Percentiles rank a stretch among this genome's conserved stretches.
phyloP scores from a whole-genome alignment of 306 rosid genomes.

The Luffa aegyptiaca region DNA sequence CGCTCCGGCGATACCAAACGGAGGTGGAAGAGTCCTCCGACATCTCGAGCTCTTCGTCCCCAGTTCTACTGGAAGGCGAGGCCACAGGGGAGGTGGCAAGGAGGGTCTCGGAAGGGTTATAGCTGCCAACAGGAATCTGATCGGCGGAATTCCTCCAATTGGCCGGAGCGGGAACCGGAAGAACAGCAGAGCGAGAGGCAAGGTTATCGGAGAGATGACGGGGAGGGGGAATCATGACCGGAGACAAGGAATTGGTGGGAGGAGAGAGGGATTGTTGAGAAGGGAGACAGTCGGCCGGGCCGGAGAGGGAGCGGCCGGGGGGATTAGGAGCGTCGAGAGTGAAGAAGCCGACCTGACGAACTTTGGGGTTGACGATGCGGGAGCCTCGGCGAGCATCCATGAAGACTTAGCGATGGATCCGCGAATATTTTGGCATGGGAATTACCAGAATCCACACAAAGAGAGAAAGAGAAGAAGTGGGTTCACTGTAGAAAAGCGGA shows the following conservation, averaged over 20 bases:
- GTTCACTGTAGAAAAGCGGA: not conserved
- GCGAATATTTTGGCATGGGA: not conserved
- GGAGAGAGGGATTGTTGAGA: conserved; percentile 1
- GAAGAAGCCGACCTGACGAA: conserved; percentile 70
- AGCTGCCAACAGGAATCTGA: conserved; percentile 33
- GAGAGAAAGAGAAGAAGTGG: not conserved
- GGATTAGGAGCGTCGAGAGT: conserved; percentile 31
- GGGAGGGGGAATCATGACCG: conserved; percentile 65
- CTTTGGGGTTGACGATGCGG: conserved; percentile 49
- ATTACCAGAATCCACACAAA: not conserved
- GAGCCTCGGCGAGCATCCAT: conserved; percentile 62
- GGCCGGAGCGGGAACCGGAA: conserved; percentile 20
- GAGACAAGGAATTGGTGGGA: conserved; percentile 40
- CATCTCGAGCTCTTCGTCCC: conserved; percentile 28
- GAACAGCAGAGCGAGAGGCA: not conserved
- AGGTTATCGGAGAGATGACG: conserved; percentile 22
- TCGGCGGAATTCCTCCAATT: conserved; percentile 3
- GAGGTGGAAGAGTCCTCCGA: conserved; percentile 36
- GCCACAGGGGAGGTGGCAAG: conserved; percentile 35
- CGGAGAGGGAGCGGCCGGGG: conserved; percentile 23
- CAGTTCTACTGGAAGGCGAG: conserved; percentile 29
- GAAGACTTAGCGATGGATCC: not conserved
- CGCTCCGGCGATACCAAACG: not conserved
- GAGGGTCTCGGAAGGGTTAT: conserved; percentile 35
- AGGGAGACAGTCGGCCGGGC: conserved; percentile 14